phyloP scores from a whole-genome alignment of 208 protist genomes.

The Blechomonas ayalai region DNA sequence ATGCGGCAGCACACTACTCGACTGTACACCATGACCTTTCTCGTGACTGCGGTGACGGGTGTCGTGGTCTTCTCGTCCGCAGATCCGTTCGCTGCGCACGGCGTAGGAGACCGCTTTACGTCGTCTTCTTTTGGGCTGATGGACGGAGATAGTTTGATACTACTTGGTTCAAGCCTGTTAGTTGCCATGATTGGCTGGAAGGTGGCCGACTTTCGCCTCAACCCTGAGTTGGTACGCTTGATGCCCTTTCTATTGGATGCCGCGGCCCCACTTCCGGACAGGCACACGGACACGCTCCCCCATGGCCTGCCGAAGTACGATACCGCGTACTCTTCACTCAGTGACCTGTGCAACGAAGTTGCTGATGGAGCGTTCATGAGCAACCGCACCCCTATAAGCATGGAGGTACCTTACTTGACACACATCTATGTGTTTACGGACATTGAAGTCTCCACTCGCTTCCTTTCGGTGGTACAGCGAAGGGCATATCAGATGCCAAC shows the following conservation, averaged over 20 bases:
- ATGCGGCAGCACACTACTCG: slow-evolving; percentile 8
- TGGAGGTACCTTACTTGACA: slow-evolving; percentile 12
- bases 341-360: slow-evolving; percentile 9
- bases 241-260: slow-evolving; percentile 9
- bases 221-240: slow-evolving; percentile 6
- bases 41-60: slow-evolving; percentile 1
- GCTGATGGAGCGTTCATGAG: slow-evolving; percentile 6
- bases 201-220: slow-evolving; percentile 14
- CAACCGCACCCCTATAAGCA: neutral
- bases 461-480: slow-evolving; percentile 1
- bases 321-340: slow-evolving; percentile 4
- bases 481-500: slow-evolving; percentile 6
- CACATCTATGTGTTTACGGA: slow-evolving; percentile 6
- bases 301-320: slow-evolving; percentile 21
- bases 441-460: slow-evolving; percentile 16
- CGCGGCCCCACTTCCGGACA: slow-evolving; percentile 1
- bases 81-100: neutral
- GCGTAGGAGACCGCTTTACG: neutral
- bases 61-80: slow-evolving; percentile 12
- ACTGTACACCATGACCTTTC: slow-evolving; percentile 7
- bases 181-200: neutral
- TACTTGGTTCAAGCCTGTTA: neutral
- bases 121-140: slow-evolving; percentile 1
- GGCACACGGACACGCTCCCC: slow-evolving; percentile 11
- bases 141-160: slow-evolving; percentile 12